phyloP scores from a whole-genome alignment of 2,329 filamentous ascomycete species.

The Myriosclerotinia curreyana region DNA sequence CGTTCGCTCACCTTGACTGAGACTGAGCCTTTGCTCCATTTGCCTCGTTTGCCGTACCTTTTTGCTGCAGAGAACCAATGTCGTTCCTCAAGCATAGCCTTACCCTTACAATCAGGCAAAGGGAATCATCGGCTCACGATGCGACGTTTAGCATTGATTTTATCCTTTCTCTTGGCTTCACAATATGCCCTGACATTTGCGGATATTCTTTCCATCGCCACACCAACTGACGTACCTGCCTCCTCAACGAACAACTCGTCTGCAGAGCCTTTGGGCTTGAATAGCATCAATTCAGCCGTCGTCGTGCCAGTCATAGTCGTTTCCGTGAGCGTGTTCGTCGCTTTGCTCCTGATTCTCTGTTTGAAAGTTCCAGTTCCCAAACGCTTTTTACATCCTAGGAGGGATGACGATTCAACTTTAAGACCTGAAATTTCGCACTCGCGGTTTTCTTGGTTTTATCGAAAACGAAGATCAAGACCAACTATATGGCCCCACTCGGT shows the following conservation, averaged over 20 bases:
- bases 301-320: constrained; percentile 18
- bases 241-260: constrained; percentile 6
- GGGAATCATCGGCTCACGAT: constrained; percentile 11
- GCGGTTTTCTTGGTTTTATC: constrained; percentile 17
- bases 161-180: constrained; percentile 6
- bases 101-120: constrained; percentile 15
- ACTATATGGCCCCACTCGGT: constrained; percentile 20
- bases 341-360: constrained; percentile 17
- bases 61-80: constrained; percentile 16
- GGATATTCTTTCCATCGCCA: constrained; percentile 16
- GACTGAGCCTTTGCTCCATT: not conserved
- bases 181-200: constrained; percentile 7
- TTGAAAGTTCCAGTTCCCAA: constrained; percentile 14
- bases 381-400: constrained; percentile 5
- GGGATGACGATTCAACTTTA: constrained; percentile 10
- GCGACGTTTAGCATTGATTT: constrained; percentile 5
- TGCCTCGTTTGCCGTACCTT: not conserved
- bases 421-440: constrained; percentile 1
- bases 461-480: not conserved
- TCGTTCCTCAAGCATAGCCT: constrained; percentile 19
- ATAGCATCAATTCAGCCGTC: constrained; percentile 14
- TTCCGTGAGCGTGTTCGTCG: constrained; percentile 19
- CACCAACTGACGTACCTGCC: not conserved
- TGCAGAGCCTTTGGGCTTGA: not conserved
- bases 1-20: not conserved